Percentiles rank a stretch among this genome's conserved stretches.
phyloP scores from a whole-genome alignment of 306 rosid genomes.

The Rosa chinensis region DNA sequence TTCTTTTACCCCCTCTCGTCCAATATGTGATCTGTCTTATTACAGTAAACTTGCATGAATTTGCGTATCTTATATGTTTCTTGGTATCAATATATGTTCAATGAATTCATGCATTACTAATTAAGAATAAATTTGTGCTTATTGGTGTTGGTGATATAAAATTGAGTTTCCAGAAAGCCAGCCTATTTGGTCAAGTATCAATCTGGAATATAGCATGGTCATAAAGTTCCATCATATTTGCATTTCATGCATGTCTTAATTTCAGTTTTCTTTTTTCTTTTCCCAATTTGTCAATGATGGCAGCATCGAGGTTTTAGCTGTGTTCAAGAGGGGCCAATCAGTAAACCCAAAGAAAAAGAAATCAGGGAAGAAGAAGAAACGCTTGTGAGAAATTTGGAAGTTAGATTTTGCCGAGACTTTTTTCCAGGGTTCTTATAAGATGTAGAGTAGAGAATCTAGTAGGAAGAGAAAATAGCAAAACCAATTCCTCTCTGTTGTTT shows the following conservation, averaged over 20 bases:
- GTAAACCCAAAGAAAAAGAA: slow-evolving; percentile 56
- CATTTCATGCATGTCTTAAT: background rate
- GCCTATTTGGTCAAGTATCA: background rate
- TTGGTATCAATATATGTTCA: background rate
- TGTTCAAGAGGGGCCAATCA: slow-evolving; percentile 61
- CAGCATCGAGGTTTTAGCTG: slow-evolving; percentile 84
- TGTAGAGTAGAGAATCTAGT: background rate
- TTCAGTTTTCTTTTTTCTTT: background rate
- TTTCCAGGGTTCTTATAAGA: slow-evolving; percentile 3
- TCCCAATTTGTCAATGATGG: slow-evolving; percentile 24
- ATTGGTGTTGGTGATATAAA: background rate
- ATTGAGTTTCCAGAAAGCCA: background rate
- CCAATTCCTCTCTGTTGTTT: slow-evolving; percentile 22
- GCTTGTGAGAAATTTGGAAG: slow-evolving; percentile 24
- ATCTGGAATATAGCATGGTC: background rate
- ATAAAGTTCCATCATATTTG: background rate
- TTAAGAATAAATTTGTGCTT: background rate
- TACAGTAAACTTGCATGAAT: background rate
- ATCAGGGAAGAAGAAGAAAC: slow-evolving; percentile 67
- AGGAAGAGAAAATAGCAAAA: slow-evolving; percentile 9
- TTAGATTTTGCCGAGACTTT: background rate
- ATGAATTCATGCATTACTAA: background rate
- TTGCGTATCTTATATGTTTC: background rate
- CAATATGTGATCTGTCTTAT: background rate
- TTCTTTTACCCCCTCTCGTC: background rate